Percentiles rank a stretch among this genome's conserved stretches.
Evolutionary conservation across 345 rosid species (phyloP).

Genomic region (Angophora floribunda): DNA sequence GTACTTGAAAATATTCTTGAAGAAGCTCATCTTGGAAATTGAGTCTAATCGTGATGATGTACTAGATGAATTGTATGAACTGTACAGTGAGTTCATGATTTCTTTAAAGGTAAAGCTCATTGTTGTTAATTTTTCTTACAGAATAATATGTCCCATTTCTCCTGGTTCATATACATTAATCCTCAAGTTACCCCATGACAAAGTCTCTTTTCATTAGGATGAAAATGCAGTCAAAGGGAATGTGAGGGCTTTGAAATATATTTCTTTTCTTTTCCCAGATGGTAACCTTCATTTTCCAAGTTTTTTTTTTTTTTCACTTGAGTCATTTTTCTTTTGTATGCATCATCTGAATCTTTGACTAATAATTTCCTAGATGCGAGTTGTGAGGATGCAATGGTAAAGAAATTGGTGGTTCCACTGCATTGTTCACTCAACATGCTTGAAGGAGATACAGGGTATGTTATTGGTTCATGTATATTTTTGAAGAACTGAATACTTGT

Average conservation of each 20-base stretch:
- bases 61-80: slow-evolving; percentile 68
- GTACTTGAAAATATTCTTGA: slow-evolving; percentile 52
- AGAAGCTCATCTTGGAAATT: slow-evolving; percentile 71
- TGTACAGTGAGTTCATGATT: slow-evolving; percentile 44
- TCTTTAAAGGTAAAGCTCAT: slow-evolving; percentile 36
- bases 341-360: not conserved
- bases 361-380: slow-evolving; percentile 17
- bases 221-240: slow-evolving; percentile 23
- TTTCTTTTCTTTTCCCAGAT: slow-evolving; percentile 71
- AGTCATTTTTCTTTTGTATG: not conserved
- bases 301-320: not conserved
- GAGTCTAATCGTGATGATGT: slow-evolving; percentile 43
- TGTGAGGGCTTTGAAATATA: slow-evolving; percentile 45
- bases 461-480: not conserved
- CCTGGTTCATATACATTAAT: not conserved
- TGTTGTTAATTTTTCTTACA: not conserved
- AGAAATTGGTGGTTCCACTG: slow-evolving; percentile 47
- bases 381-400: slow-evolving; percentile 21
- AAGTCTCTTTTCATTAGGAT: slow-evolving; percentile 20
- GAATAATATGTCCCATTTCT: not conserved
- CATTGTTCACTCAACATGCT: slow-evolving; percentile 84
- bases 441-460: slow-evolving; percentile 92
- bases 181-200: not conserved
- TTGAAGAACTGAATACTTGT: not conserved
- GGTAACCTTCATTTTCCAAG: slow-evolving; percentile 19